Percentiles rank a stretch among this genome's conserved stretches.
These are phyloP conservation scores for Tetracentron sinense DNA, from an alignment of 164 flowering plant genomes.

Conservation along the genomic window DNA sequence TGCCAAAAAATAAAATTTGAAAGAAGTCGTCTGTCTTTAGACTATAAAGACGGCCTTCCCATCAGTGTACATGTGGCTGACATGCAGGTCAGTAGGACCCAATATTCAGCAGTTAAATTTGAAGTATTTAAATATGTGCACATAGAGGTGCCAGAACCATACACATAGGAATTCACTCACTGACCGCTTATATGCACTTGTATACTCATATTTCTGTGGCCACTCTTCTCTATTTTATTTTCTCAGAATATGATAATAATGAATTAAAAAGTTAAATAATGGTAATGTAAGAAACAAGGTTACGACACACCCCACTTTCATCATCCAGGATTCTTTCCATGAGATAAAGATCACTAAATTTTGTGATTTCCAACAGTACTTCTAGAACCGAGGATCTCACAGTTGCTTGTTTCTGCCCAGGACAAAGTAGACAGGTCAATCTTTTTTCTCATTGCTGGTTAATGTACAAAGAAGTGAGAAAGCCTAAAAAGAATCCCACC, in stretches of 20 bases:
- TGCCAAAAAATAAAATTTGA: too few relatives aligned
- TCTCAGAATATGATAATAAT: background rate
- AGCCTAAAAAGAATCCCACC: background rate
- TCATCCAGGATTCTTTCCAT: conserved; percentile 97
- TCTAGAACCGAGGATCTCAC: conserved; percentile 83
- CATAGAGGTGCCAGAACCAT: too few relatives aligned
- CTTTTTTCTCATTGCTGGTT: background rate
- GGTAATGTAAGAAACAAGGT: conserved; percentile 8
- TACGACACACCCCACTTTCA: conserved; percentile 68
- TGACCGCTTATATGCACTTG: too few relatives aligned
- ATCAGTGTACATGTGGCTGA: too few relatives aligned
- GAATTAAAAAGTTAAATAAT: background rate
- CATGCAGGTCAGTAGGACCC: too few relatives aligned
- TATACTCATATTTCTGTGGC: background rate
- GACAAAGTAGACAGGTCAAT: conserved; percentile 8
- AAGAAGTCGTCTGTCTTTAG: too few relatives aligned
- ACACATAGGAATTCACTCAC: too few relatives aligned
- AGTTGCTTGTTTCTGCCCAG: conserved; percentile 70
- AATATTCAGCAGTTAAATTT: too few relatives aligned
- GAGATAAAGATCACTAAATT: conserved; percentile 87
- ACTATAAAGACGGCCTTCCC: too few relatives aligned
- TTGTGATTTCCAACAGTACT: conserved; percentile 85
- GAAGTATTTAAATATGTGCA: too few relatives aligned
- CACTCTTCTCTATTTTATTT: too few relatives aligned
- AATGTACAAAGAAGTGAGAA: background rate